Percentiles rank a stretch among this genome's conserved stretches.
Evolutionary conservation across 495 filamentous ascomycete genomes (phyloP).

Genomic region (Tetracladium marchalianum): DNA sequence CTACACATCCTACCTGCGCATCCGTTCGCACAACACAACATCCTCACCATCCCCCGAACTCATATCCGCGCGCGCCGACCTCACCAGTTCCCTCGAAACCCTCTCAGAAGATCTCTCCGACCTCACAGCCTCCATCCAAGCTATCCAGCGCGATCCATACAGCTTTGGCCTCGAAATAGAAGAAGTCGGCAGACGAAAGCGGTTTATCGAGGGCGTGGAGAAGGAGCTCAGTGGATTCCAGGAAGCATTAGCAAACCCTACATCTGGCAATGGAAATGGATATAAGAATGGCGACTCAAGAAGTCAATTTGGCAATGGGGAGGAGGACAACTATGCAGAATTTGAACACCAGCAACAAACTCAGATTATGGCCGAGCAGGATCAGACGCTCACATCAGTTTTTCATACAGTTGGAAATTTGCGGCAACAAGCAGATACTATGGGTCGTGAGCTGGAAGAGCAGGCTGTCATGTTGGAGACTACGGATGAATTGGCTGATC

Average conservation of each 20-base stretch:
- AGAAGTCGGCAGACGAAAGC: conserved; percentile 71
- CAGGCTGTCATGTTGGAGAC: conserved; percentile 73
- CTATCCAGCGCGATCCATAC: conserved; percentile 82
- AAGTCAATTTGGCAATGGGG: conserved; percentile 17
- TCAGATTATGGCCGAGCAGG: conserved; percentile 91
- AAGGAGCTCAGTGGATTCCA: conserved; percentile 82
- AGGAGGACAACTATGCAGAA: conserved; percentile 64
- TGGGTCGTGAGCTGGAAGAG: conserved; percentile 93
- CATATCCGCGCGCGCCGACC: conserved; percentile 69
- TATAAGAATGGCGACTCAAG: conserved; percentile 19
- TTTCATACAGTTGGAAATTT: conserved; percentile 87
- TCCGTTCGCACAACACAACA: conserved; percentile 63
- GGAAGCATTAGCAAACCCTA: conserved; percentile 54
- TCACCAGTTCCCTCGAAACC: conserved; percentile 63
- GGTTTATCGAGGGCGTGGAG: conserved; percentile 82
- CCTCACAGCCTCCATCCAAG: conserved; percentile 77
- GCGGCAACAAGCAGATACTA: conserved; percentile 79
- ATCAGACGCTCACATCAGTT: conserved; percentile 84
- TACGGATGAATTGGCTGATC: conserved; percentile 71
- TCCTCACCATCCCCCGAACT: conserved; percentile 73
- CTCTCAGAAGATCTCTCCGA: conserved; percentile 82
- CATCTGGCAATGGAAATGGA: conserved; percentile 16
- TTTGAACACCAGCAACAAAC: conserved; percentile 89
- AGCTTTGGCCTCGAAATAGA: conserved; percentile 76
- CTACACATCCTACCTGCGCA: conserved; percentile 92